Percentiles rank a stretch among this genome's conserved stretches.
phyloP scores from a whole-genome alignment of 1,284 basidiomycete species.

The Cryptococcus jaspeensis region DNA sequence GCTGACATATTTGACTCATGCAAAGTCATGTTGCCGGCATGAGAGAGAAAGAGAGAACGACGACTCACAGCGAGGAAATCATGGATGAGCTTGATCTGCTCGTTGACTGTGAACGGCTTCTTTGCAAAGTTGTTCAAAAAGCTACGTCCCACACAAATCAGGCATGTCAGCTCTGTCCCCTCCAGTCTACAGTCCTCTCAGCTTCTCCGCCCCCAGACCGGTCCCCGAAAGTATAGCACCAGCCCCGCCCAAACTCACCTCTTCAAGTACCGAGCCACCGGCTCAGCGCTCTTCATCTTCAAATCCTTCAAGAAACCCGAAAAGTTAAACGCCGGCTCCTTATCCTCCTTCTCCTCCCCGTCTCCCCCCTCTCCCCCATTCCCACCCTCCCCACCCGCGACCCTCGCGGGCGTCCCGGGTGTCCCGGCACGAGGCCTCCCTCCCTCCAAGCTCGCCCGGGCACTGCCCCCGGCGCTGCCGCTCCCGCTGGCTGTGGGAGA shows the following conservation, averaged over 20 bases:
- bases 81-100: conserved; percentile 89
- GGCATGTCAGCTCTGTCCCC: background rate
- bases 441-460: background rate
- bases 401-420: too few species aligned
- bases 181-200: background rate
- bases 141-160: conserved; percentile 52
- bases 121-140: conserved; percentile 90
- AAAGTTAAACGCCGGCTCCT: conserved; percentile 49
- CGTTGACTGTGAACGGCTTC: conserved; percentile 79
- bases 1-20: background rate
- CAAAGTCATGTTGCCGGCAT: too few species aligned
- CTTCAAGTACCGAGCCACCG: conserved; percentile 83
- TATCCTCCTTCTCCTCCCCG: background rate
- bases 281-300: conserved; percentile 76
- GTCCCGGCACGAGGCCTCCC: background rate
- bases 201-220: conserved; percentile 43
- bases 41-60: background rate
- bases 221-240: too few species aligned
- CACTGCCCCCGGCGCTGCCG: background rate
- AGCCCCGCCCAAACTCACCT: conserved; percentile 65
- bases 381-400: background rate
- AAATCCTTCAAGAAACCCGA: conserved; percentile 80
- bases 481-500: conserved; percentile 3
- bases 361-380: background rate
- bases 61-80: conserved; percentile 77